Conservation (phyloP, 305 asterid species). For the Rubia balearica region DNA sequence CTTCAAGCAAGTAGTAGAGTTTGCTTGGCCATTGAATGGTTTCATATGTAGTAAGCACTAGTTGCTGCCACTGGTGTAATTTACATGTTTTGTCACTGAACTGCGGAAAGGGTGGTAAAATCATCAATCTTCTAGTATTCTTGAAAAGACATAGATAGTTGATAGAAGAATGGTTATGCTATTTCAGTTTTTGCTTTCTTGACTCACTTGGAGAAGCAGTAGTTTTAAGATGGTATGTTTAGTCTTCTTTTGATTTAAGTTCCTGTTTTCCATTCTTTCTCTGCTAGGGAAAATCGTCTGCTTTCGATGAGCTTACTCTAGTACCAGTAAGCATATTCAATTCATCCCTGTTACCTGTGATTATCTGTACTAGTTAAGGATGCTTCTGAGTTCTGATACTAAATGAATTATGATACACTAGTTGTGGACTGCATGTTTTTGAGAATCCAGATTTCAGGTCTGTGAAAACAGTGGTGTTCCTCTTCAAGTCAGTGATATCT, state of each 20-base stretch:
- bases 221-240: not conserved
- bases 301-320: not conserved
- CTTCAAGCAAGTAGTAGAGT: not conserved
- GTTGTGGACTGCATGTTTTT: too few relatives aligned
- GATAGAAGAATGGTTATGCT: not conserved
- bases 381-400: too few relatives aligned
- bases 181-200: not conserved
- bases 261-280: not conserved
- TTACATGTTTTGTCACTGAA: conserved; percentile 6
- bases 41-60: conserved; percentile 12
- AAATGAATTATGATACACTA: too few relatives aligned
- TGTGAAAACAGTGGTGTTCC: too few relatives aligned
- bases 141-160: not conserved
- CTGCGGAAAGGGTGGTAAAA: not conserved
- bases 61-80: conserved; percentile 1
- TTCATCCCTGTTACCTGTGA: not conserved
- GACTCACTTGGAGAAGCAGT: not conserved
- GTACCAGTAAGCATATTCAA: not conserved
- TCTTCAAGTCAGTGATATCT: too few relatives aligned
- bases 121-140: not conserved
- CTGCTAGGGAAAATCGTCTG: not conserved
- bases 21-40: conserved; percentile 7
- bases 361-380: not conserved
- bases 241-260: not conserved
- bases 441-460: too few relatives aligned